A percentile compares a stretch with the other conserved stretches of the same genome.
Evolutionary conservation across 129 eudicot genomes (phyloP).

Genomic region (Cynara cardunculus): DNA sequence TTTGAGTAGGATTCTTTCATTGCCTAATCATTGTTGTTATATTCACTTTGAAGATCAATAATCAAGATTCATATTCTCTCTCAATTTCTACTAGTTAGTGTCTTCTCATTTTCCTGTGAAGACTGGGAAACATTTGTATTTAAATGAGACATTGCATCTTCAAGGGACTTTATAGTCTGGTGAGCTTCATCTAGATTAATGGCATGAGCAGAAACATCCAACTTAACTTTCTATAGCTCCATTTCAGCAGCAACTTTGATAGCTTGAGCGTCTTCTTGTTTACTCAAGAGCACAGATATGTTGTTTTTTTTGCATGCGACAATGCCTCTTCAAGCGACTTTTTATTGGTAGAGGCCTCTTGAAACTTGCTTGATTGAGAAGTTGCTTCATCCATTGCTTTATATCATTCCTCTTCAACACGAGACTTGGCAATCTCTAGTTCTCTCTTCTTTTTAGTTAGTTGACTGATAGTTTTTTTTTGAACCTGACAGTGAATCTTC

Average conservation of each 20-base stretch:
- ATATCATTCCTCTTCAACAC: constrained; percentile 41
- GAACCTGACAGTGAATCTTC: constrained; percentile 59
- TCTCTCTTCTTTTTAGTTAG: constrained; percentile 58
- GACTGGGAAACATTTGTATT: constrained; percentile 49
- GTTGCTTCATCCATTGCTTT: constrained; percentile 40
- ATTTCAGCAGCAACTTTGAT: constrained; percentile 47
- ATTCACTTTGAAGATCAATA: too few relatives aligned
- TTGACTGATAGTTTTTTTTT: constrained; percentile 37
- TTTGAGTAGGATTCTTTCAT: too few relatives aligned
- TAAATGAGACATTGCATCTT: constrained; percentile 53
- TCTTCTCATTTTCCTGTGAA: constrained; percentile 57
- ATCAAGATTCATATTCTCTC: too few relatives aligned
- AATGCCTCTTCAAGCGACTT: constrained; percentile 51
- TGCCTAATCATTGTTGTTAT: too few relatives aligned
- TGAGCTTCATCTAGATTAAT: constrained; percentile 57
- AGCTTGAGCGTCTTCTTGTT: constrained; percentile 69
- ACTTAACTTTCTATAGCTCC: constrained; percentile 58
- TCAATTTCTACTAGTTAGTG: constrained; percentile 40
- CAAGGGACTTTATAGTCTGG: constrained; percentile 59
- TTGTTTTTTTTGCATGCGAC: constrained; percentile 55
- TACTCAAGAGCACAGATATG: constrained; percentile 41
- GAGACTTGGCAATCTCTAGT: constrained; percentile 45
- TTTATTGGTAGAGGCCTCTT: constrained; percentile 36
- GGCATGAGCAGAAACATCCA: constrained; percentile 44
- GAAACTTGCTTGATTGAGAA: constrained; percentile 39